A percentile compares a stretch with the other conserved stretches of the same genome.
phyloP scores from a whole-genome alignment of 2,329 filamentous ascomycete genomes.

The Exserohilum turcica region DNA sequence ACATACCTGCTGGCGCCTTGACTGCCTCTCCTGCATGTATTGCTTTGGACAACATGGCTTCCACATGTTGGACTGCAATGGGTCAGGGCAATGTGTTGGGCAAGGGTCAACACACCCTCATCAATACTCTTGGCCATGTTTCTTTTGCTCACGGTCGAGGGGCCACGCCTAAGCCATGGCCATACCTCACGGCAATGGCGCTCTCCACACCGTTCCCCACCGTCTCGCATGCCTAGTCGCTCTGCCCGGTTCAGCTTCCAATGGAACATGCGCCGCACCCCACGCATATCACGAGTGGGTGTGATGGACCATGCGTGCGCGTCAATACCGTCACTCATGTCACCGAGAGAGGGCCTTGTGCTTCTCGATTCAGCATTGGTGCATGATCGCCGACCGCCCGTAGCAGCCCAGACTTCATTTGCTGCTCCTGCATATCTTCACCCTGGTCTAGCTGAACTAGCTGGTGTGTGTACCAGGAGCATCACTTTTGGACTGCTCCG shows the following conservation, averaged over 20 bases:
- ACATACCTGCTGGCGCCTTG: background rate
- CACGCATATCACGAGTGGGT: slow-evolving; percentile 2
- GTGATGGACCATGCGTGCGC: slow-evolving; percentile 3
- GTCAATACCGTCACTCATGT: slow-evolving; percentile 6
- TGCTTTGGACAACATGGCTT: background rate
- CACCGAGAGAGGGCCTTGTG: background rate
- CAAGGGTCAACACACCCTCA: background rate
- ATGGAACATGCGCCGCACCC: slow-evolving; percentile 5
- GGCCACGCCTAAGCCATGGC: background rate
- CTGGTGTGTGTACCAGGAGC: slow-evolving; percentile 6
- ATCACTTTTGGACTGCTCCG: slow-evolving; percentile 1
- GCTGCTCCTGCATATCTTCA: slow-evolving; percentile 4
- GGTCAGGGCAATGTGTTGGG: background rate
- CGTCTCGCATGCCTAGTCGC: background rate
- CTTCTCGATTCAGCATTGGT: background rate
- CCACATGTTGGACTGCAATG: background rate
- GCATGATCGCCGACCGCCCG: slow-evolving; percentile 18
- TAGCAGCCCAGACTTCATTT: slow-evolving; percentile 2
- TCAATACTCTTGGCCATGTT: background rate
- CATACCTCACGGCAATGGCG: background rate
- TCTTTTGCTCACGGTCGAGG: background rate
- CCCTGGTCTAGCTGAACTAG: slow-evolving; percentile 16
- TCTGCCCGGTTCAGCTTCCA: slow-evolving; percentile 1
- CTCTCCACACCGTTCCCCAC: slow-evolving; percentile 1
- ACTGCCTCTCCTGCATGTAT: background rate